These are phyloP conservation scores for Aspergillus sp. DNA, from an alignment of 2,329 filamentous ascomycete species.

Conservation along the genomic window DNA sequence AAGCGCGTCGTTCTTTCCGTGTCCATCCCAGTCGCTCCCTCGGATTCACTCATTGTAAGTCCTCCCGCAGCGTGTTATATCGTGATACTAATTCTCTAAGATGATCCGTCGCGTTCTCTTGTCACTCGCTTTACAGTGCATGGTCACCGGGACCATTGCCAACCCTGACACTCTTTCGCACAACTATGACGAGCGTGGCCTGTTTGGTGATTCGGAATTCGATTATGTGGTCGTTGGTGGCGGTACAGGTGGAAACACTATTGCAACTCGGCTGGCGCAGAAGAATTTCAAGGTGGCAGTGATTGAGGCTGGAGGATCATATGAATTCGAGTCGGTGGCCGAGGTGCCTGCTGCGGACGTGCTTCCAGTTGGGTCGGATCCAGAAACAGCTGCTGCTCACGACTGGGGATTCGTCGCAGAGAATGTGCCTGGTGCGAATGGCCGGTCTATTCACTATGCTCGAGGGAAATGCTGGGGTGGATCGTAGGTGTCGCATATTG, in stretches of 20 bases:
- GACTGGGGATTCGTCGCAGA: conserved; percentile 32
- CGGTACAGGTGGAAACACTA: conserved; percentile 28
- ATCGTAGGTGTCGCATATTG: conserved; percentile 3
- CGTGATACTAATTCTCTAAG: background rate
- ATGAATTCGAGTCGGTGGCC: conserved; percentile 28
- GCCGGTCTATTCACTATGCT: conserved; percentile 20
- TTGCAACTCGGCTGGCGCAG: conserved; percentile 31
- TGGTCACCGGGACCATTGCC: background rate
- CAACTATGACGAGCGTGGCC: background rate
- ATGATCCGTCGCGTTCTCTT: conserved; percentile 2
- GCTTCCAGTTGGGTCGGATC: conserved; percentile 24
- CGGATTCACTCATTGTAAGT: background rate
- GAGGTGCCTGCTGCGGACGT: conserved; percentile 24
- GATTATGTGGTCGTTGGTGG: conserved; percentile 35
- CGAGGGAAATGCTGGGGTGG: conserved; percentile 20
- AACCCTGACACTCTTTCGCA: background rate
- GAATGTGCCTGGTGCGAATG: conserved; percentile 25
- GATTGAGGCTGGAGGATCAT: conserved; percentile 32
- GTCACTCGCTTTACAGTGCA: conserved; percentile 4
- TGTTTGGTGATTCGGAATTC: background rate
- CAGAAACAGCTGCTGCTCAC: conserved; percentile 11
- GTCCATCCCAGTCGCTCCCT: background rate
- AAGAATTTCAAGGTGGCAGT: conserved; percentile 27
- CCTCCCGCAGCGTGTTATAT: no score
- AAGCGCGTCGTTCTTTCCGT: background rate